phyloP scores from a whole-genome alignment of 768 basidiomycete species.

The Cyathus striatus region DNA sequence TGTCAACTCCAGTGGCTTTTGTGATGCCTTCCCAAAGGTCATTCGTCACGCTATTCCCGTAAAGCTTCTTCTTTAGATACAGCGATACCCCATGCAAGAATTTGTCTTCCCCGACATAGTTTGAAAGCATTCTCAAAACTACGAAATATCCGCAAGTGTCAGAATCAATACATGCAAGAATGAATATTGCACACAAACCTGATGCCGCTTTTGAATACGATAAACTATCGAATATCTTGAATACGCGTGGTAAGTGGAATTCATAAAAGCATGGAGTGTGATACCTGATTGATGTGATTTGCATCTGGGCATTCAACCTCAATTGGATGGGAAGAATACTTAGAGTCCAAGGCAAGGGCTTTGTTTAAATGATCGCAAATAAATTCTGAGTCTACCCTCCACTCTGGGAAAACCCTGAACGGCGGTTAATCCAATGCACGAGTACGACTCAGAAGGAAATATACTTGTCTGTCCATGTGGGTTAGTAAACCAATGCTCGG shows the following conservation, averaged over 20 bases:
- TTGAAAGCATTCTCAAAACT: conserved; percentile 93
- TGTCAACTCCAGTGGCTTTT: conserved; percentile 66
- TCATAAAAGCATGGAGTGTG: conserved; percentile 1
- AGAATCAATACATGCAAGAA: not conserved
- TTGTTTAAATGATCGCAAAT: conserved; percentile 69
- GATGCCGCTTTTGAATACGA: conserved; percentile 85
- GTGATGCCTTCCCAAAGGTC: conserved; percentile 88
- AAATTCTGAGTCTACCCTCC: conserved; percentile 80
- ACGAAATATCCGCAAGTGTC: not conserved
- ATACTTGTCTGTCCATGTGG: conserved; percentile 46
- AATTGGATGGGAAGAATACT: conserved; percentile 86
- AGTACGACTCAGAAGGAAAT: not conserved
- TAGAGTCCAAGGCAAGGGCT: conserved; percentile 82
- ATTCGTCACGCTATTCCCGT: conserved; percentile 76
- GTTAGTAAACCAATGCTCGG: not conserved
- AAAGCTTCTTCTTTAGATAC: conserved; percentile 87
- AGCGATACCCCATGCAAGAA: conserved; percentile 88
- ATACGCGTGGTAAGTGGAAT: not conserved
- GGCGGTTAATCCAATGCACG: not conserved
- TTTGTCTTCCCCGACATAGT: conserved; percentile 81
- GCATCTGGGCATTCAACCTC: conserved; percentile 89
- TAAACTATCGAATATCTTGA: conserved; percentile 84
- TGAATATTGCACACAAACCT: conserved; percentile 30
- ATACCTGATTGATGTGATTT: conserved; percentile 78
- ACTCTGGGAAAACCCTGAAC: conserved; percentile 72